Evolutionary conservation across 2,329 filamentous ascomycete species (phyloP), one percentile per base, ranked within the genome.

Genomic region (Cryphonectria nitschkei): DNA sequence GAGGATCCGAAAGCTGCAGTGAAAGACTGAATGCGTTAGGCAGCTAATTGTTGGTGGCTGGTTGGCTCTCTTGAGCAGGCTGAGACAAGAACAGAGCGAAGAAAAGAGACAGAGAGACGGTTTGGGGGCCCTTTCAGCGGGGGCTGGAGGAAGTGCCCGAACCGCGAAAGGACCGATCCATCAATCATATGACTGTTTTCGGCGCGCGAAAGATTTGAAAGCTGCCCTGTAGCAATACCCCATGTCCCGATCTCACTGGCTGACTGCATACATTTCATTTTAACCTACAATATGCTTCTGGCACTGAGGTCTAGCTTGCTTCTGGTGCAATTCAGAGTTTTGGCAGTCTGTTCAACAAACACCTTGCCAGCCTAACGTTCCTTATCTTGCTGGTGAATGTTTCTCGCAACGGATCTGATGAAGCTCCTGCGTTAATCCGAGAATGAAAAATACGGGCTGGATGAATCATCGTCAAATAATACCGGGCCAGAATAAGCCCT

Each of bases 1-100:
- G 56, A 65, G 64, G 64, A 65, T 65, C 64, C 64, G 64, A 26
- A 8, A 46, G 16, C n/a, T 54, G 46, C 46, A 22, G 32, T 32
- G 26, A n/a, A 16, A 7, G 11, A 39, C 6, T 6, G 29, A 32
- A 11, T 43, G 37, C 43, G 63, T 34, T 22, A 54, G 29, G 29
- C 22, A 32, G 61, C 37, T 26, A 22, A 22, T 39, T 32, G 13
- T 26, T n/a, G 50, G 50, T 56, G 52, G 52, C 9, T 16, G 7
- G 50, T 9, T 56, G 52, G 52, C 54, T 58, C 4, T 19, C 26
- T 56, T 29, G 1, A 8, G 46, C 46, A 50, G 22, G 46, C 22
- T 50, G 46, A 2, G 37, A 39, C 37, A 39, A 39, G 11, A 26
- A 26, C 26, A 26, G 26, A 26, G 26, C 26, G 26, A 26, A 39